Evolutionary conservation across 768 basidiomycete genomes (phyloP), one percentile per base, ranked within the genome.

Genomic region (Gyrodon lividus): DNA sequence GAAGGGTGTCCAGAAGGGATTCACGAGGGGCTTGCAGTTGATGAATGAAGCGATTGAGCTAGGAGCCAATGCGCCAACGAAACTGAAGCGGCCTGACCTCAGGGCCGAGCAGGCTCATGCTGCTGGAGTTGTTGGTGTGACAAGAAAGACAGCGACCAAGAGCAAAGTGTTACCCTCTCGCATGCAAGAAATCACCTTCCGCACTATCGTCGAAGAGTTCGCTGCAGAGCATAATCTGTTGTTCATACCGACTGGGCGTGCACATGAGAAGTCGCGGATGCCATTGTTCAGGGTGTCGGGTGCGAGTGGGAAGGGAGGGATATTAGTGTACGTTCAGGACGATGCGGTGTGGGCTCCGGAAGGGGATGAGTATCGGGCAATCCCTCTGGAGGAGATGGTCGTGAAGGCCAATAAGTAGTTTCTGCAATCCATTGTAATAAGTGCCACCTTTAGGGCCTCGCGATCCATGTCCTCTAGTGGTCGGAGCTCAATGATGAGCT

Each of bases 11-110:
- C 73, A 79, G 47, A 77, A 80, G 40, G 96, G 94, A 14, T 97
- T 98, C 64, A 90, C 85, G 39, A 79, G 84, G 43, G 97, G 92
- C 1, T 68, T 98, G 51, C 89, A 98, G 67, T 67, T 98, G 55
- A 97, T 99, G 93, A 90, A 97, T 65, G 84, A 87, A 58, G 96
- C 96, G 20, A 86, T 95, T 65, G 86, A 89, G 54, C 76, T 98
- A 23, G 93, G 93, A 6, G 76, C 83, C 2, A 81, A 89, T 24
- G 92, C 91, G 9, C 81, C 85, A 0, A 76, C 77, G 0, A 79
- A 78, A 56, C 72, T 93, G 26, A 76, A 74, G 39, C 85, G 83
- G 26, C 91, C 91, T 2, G 86, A 87, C 53, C 79, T 80, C 65
- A 71, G 72, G 37, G 74, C 69, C n/a, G 80, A 83, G 59, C 68